Evolutionary conservation across 2,329 filamentous ascomycete species (phyloP), one percentile per base, ranked within the genome.

Genomic region (Pseudogymnoascus sp.): DNA sequence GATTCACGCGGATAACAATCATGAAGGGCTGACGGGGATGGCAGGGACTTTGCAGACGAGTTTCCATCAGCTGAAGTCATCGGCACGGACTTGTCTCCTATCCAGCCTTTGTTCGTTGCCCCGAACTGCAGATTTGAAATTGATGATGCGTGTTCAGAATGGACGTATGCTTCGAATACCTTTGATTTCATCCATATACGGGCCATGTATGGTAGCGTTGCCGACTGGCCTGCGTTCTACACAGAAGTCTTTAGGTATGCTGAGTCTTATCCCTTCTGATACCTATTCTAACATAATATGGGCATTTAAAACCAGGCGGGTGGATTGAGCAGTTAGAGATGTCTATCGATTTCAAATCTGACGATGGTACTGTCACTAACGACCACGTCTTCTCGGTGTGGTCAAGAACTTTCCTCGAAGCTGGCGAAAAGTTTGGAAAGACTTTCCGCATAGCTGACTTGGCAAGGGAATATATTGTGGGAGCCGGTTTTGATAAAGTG

Each of bases 81-180:
- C 31, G 31, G 31, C 31, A 35, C 31, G 31, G 31, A 35, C 11
- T 12, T 35, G 31, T 35, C 31, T 35, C 31, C 31, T 35, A 73
- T 73, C 31, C 72, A 75, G 50, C 72, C 73, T 6, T 76, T 75
- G 12, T 37, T 37, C 35, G 79, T 86, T 5, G 84, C 85, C 0
- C 76, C 78, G 50, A 89, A 89, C 68, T 37, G 35, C 35, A 37
- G 35, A 35, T 35, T 35, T 10, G 31, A 35, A 12, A 35, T 35
- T 12, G 31, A 35, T 35, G 31, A 35, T 35, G 31, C 31, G 3
- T 35, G 31, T 35, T 35, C 31, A 35, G 31, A 35, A 35, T 35
- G 31, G 31, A 35, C 31, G 3, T 35, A 35, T 35, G 31, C 31
- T 35, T 4, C 10, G 11, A 35, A 35, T 35, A 12, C 31, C 10